A percentile compares a stretch with the other conserved stretches of the same genome.
phyloP scores from a whole-genome alignment of 345 rosid species.

The Brassica rapa region DNA sequence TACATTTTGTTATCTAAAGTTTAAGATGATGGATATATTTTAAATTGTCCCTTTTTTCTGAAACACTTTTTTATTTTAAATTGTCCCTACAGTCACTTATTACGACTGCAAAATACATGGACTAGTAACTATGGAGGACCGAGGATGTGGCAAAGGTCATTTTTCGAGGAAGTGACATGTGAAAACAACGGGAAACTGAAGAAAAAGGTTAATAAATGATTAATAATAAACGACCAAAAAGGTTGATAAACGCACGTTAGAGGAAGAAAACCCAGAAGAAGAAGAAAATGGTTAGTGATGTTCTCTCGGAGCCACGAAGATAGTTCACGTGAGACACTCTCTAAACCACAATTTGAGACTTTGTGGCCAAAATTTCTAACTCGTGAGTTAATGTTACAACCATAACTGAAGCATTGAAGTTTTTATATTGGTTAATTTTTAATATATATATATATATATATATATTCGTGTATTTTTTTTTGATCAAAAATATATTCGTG shows the following conservation, averaged over 20 bases:
- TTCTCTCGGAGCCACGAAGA: background rate
- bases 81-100: background rate
- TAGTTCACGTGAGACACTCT: constrained; percentile 16
- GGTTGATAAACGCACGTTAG: background rate
- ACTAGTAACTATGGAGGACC: background rate
- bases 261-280: background rate
- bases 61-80: background rate
- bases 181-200: constrained; percentile 28
- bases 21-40: background rate
- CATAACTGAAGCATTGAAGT: background rate
- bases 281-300: background rate
- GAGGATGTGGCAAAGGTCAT: background rate
- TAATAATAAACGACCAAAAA: background rate
- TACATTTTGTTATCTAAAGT: background rate
- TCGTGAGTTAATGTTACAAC: constrained; percentile 26
- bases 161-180: constrained; percentile 18
- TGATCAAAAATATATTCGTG: background rate
- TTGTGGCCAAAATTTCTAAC: background rate
- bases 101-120: background rate
- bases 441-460: background rate
- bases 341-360: constrained; percentile 21
- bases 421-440: background rate
- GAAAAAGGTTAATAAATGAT: background rate
- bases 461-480: too few species aligned
- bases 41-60: background rate